These are phyloP conservation scores for Debaryomyces subglobosus DNA, from an alignment of 1,139 yeast species.

Conservation along the genomic window DNA sequence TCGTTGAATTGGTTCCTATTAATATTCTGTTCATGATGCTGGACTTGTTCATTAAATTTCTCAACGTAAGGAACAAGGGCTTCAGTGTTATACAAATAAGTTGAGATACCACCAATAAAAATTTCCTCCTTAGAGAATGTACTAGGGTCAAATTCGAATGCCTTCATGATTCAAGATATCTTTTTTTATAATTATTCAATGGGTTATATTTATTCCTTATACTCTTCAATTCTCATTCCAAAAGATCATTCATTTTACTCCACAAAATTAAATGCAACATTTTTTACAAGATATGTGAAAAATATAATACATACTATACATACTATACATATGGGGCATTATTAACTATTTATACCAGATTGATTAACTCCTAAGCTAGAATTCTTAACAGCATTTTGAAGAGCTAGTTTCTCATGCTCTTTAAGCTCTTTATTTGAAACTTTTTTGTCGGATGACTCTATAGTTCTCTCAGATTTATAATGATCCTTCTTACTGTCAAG, in stretches of 20 bases:
- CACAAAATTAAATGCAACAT: slow-evolving; percentile 2
- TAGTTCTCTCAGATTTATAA: slow-evolving; percentile 6
- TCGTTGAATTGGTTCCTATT: slow-evolving; percentile 20
- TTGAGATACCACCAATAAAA: slow-evolving; percentile 37
- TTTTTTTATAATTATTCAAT: not conserved
- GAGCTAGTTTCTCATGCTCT: slow-evolving; percentile 23
- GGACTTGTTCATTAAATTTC: slow-evolving; percentile 15
- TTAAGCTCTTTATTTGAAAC: slow-evolving; percentile 17
- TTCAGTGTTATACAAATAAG: slow-evolving; percentile 38
- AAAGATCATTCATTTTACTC: slow-evolving; percentile 5
- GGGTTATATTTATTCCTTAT: too few relatives aligned
- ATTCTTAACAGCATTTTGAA: slow-evolving; percentile 23
- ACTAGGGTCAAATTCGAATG: slow-evolving; percentile 25
- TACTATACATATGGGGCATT: slow-evolving; percentile 1
- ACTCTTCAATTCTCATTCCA: not conserved
- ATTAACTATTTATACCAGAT: not conserved
- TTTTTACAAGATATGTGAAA: not conserved
- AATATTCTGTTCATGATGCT: slow-evolving; percentile 2
- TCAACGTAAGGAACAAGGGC: slow-evolving; percentile 29
- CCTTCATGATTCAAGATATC: slow-evolving; percentile 22
- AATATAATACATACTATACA: not conserved
- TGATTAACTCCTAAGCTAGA: slow-evolving; percentile 14
- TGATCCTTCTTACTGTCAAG: not conserved
- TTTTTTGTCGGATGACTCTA: not conserved
- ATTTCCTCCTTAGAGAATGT: slow-evolving; percentile 26